Percentiles rank a stretch among this genome's conserved stretches.
Conservation (phyloP, 805 yeast genomes). For the Yarrowia divulgata region DNA sequence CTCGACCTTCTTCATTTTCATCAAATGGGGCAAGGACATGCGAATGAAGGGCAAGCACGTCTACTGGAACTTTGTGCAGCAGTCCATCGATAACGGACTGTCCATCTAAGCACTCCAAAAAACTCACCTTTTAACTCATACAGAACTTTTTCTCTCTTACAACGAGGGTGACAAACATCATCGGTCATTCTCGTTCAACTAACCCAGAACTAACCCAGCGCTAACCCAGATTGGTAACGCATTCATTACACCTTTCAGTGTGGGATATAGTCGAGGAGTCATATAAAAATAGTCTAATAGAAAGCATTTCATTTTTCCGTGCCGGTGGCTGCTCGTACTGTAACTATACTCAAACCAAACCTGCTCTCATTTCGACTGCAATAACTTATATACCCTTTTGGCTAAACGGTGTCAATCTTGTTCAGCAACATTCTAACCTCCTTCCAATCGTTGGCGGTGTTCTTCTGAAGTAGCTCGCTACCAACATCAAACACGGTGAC, state of each 20-base stretch:
- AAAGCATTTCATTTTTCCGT: not conserved
- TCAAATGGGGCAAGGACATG: conserved; percentile 53
- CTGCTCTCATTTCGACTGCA: too few relatives aligned
- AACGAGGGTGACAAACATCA: not conserved
- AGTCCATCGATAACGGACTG: conserved; percentile 32
- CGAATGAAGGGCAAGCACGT: conserved; percentile 42
- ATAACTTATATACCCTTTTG: conserved; percentile 4
- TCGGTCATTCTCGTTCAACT: not conserved
- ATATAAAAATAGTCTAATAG: conserved; percentile 25
- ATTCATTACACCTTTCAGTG: conserved; percentile 16
- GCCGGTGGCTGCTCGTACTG: too few relatives aligned
- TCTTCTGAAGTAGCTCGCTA: conserved; percentile 10
- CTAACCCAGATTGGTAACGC: conserved; percentile 21
- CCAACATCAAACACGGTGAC: conserved; percentile 48
- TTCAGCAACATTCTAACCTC: conserved; percentile 16
- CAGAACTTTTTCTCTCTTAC: not conserved
- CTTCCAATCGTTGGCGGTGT: conserved; percentile 18
- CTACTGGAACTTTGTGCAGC: conserved; percentile 35
- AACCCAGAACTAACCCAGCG: conserved; percentile 32
- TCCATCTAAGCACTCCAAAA: not conserved
- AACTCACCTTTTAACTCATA: not conserved
- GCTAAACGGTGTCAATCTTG: conserved; percentile 19
- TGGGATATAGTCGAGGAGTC: conserved; percentile 26
- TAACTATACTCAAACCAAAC: too few relatives aligned
- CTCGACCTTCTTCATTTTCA: conserved; percentile 34